A percentile compares a stretch with the other conserved stretches of the same genome.
These are phyloP conservation scores for Rosa chinensis DNA, from an alignment of 306 rosid species.

Conservation along the genomic window DNA sequence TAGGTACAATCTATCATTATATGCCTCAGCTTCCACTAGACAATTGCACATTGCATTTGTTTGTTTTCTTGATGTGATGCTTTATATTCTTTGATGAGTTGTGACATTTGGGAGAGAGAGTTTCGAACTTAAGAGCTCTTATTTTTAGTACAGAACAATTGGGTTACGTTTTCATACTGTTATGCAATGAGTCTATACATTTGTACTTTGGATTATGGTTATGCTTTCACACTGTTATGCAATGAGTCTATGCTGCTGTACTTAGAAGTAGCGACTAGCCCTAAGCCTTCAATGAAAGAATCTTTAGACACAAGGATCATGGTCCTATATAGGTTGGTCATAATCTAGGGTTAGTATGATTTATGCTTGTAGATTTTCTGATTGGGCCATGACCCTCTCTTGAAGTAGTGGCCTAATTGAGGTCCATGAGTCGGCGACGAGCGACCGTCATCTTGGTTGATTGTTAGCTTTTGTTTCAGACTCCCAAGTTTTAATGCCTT, in stretches of 20 bases:
- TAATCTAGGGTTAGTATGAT: background rate
- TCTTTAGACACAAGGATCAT: background rate
- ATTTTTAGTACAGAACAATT: background rate
- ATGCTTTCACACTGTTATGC: background rate
- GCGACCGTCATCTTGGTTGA: background rate
- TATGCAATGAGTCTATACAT: background rate
- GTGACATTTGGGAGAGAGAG: background rate
- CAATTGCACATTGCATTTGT: background rate
- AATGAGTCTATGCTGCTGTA: background rate
- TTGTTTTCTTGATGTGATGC: background rate
- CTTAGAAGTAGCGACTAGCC: background rate
- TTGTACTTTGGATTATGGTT: background rate
- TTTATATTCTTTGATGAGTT: background rate
- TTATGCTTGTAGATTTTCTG: background rate
- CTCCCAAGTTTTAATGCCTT: background rate
- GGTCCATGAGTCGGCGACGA: background rate
- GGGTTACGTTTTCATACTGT: background rate
- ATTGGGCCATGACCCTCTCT: background rate
- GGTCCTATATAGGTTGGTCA: background rate
- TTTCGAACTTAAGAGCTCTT: background rate
- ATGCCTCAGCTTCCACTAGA: background rate
- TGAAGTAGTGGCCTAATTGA: background rate
- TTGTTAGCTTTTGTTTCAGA: background rate
- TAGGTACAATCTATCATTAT: slow-evolving; percentile 39
- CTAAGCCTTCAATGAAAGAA: background rate